These are phyloP conservation scores for Russula compacta DNA, from an alignment of 768 basidiomycete genomes.

Conservation along the genomic window DNA sequence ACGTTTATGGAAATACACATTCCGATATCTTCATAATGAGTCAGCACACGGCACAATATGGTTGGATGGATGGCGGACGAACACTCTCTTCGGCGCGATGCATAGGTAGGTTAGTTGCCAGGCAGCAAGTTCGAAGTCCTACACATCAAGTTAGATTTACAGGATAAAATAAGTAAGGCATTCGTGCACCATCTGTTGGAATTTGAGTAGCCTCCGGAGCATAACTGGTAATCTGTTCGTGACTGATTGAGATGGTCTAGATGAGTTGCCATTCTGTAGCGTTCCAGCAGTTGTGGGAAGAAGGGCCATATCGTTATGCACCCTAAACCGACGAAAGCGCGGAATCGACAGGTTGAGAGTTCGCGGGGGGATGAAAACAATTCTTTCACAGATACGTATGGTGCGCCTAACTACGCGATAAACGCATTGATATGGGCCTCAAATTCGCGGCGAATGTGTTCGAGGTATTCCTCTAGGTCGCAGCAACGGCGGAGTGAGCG, in stretches of 20 bases:
- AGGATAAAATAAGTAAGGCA: background rate
- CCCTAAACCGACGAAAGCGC: constrained; percentile 19
- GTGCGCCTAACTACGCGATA: background rate
- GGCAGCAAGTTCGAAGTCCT: constrained; percentile 96
- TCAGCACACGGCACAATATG: constrained; percentile 7
- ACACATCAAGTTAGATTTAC: constrained; percentile 6
- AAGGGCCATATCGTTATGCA: constrained; percentile 22
- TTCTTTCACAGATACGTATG: background rate
- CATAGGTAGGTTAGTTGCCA: constrained; percentile 96
- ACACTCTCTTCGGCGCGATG: constrained; percentile 89
- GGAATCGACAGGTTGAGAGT: constrained; percentile 18
- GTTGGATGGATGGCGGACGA: constrained; percentile 25
- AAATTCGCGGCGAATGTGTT: background rate
- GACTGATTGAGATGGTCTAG: constrained; percentile 21
- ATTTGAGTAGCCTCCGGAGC: constrained; percentile 68
- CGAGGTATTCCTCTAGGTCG: background rate
- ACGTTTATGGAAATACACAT: constrained; percentile 98
- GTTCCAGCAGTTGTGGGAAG: constrained; percentile 23
- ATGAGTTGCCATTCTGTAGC: constrained; percentile 14
- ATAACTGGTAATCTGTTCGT: constrained; percentile 66
- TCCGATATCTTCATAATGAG: constrained; percentile 57
- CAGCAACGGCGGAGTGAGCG: no score
- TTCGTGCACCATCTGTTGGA: constrained; percentile 73
- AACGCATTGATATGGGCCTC: constrained; percentile 5
- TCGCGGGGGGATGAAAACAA: background rate